These are phyloP conservation scores for Monascus ruber DNA, from an alignment of 2,329 filamentous ascomycete species.

Conservation along the genomic window DNA sequence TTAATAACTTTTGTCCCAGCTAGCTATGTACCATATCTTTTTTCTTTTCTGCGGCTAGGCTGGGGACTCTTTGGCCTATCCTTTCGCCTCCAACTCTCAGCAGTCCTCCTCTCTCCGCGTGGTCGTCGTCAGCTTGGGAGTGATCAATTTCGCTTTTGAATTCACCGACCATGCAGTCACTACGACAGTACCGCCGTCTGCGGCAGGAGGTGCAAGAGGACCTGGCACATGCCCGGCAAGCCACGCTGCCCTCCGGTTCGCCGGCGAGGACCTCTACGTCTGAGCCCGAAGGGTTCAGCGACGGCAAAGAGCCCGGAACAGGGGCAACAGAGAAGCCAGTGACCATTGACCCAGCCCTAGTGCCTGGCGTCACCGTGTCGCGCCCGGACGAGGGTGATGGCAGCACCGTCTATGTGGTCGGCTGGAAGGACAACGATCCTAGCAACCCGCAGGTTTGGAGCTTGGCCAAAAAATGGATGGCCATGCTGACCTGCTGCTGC, in stretches of 20 bases:
- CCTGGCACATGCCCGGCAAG: not conserved
- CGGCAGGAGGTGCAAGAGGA: slow-evolving; percentile 2
- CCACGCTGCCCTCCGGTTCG: slow-evolving; percentile 1
- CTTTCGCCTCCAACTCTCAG: too few relatives aligned
- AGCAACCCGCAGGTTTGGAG: slow-evolving; percentile 5
- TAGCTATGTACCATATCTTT: too few relatives aligned
- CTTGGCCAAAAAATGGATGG: slow-evolving; percentile 4
- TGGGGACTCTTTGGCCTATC: too few relatives aligned
- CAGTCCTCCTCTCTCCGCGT: too few relatives aligned
- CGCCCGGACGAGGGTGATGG: not conserved
- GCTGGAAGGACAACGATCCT: slow-evolving; percentile 4
- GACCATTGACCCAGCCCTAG: not conserved
- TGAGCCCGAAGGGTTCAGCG: not conserved
- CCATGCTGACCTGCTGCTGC: slow-evolving; percentile 4
- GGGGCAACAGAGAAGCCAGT: not conserved
- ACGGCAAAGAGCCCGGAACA: not conserved
- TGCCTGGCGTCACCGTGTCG: not conserved
- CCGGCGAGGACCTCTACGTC: not conserved
- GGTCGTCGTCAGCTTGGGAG: too few relatives aligned
- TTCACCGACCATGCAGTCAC: not conserved
- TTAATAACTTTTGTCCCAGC: too few relatives aligned
- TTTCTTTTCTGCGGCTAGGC: too few relatives aligned
- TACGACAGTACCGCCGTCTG: slow-evolving; percentile 1
- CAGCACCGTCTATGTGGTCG: not conserved
- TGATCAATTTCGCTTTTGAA: too few relatives aligned